Conservation (phyloP, 139 green algal species). For the Coelastrella sp. region DNA sequence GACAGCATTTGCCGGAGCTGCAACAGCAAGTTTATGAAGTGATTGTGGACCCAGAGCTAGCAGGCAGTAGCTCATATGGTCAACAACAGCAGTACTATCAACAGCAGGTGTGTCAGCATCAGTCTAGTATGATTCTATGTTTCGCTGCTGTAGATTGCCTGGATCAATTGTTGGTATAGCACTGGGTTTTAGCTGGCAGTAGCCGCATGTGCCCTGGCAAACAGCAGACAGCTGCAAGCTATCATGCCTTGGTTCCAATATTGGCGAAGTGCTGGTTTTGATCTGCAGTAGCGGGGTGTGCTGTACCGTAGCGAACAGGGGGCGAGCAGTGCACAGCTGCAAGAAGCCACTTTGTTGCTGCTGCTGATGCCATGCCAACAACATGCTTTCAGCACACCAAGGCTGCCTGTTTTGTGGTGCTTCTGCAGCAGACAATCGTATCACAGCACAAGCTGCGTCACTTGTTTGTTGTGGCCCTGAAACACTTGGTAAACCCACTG, state of each 20-base stretch:
- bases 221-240: too few relatives aligned
- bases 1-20: slow-evolving; percentile 75
- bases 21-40: slow-evolving; percentile 66
- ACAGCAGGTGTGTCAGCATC: not conserved
- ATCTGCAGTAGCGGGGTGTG: not conserved
- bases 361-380: too few relatives aligned
- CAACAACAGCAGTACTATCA: slow-evolving; percentile 24
- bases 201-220: not conserved
- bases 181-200: not conserved
- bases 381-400: too few relatives aligned
- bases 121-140: not conserved
- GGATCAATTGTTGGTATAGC: not conserved
- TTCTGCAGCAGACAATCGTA: too few relatives aligned
- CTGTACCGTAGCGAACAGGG: too few relatives aligned
- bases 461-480: not conserved
- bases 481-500: not conserved
- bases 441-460: not conserved
- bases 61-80: not conserved
- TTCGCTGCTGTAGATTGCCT: not conserved
- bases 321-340: too few relatives aligned
- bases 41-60: slow-evolving; percentile 66
- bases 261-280: not conserved
- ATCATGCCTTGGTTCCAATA: too few relatives aligned
- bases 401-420: too few relatives aligned
- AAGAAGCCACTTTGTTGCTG: too few relatives aligned